These are phyloP conservation scores for Nicotiana attenuata DNA, from an alignment of 257 asterid genomes.

Conservation along the genomic window DNA sequence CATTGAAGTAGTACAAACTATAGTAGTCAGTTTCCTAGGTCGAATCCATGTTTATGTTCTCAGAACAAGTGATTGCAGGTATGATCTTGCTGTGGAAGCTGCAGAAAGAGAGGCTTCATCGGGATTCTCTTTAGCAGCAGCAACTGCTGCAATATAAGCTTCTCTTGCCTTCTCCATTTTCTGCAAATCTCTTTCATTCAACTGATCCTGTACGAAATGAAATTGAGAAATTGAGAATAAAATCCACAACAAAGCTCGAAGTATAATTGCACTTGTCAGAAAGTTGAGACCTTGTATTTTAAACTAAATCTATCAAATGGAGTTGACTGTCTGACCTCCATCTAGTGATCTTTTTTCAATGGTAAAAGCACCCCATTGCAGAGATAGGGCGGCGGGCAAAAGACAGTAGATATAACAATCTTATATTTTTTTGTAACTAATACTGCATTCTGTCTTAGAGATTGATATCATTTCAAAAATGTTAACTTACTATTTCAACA, in stretches of 20 bases:
- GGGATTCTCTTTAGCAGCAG: slow-evolving; percentile 58
- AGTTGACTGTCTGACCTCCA: not conserved
- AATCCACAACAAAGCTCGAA: not conserved
- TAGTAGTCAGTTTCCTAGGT: not conserved
- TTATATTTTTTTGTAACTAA: not conserved
- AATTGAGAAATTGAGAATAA: not conserved
- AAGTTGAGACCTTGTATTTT: not conserved
- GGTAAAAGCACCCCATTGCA: not conserved
- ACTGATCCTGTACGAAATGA: slow-evolving; percentile 40
- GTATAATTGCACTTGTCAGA: not conserved
- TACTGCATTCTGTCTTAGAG: not conserved
- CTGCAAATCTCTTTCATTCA: slow-evolving; percentile 44
- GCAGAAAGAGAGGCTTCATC: slow-evolving; percentile 67
- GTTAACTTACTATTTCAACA: slow-evolving; percentile 45
- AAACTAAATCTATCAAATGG: not conserved
- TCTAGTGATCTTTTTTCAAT: not conserved
- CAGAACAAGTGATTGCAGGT: slow-evolving; percentile 55
- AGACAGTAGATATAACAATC: not conserved
- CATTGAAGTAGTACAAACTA: not conserved
- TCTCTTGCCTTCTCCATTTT: slow-evolving; percentile 65
- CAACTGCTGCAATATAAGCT: slow-evolving; percentile 64
- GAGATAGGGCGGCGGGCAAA: not conserved
- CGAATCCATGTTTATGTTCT: slow-evolving; percentile 10
- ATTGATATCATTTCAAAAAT: no score
- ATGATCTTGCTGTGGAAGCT: slow-evolving; percentile 66